Base-by-base conservation (phyloP, 140 eudicot genomes). In the Senecio squalidus region DNA sequence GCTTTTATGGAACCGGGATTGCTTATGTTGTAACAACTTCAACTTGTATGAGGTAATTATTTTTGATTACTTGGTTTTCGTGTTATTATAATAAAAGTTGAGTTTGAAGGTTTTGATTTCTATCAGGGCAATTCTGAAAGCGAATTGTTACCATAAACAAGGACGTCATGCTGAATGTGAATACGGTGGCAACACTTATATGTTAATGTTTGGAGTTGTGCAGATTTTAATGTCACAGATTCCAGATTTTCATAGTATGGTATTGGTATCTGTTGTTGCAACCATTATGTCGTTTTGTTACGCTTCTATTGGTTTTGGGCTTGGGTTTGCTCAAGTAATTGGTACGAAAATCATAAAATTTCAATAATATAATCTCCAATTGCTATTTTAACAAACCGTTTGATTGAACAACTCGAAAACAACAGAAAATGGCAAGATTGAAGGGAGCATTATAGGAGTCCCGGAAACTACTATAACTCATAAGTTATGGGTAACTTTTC, bases 241-340 rank as follows among this genome's bases (percentile, higher is more conserved):
- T 31, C 94, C 94, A 0, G 79, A 84, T 78, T 78, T 84, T 36
- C 89, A 78, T 43, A 81, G 80, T 68, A 75, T 78, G 85, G 85
- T 60, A 23, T 81, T 78, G 85, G 76, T 84, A 1, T 84, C 85
- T 34, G 46, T 66, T 40, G 47, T 72, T 61, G 89, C 89, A 18
- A 79, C 94, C 28, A 45, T 69, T 21, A 81, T 84, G 94, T 84
- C 89, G 5, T 81, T 84, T 66, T 62, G 81, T 64, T 84, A 78
- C 61, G 43, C 94, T 25, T 54, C 73, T 31, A 78, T 84, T 17
- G 88, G 85, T 28, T 58, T 78, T 5, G 89, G 83, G 43, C 85
- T 84, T 2, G 41, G 41, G 9, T 48, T 74, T 13, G 82, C 85
- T 18, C 66, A 84, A 69, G 85, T 76, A 8, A 25, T 78, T 17